phyloP scores from a whole-genome alignment of 768 basidiomycete species.

The Chalciporus pseudorubinellus region DNA sequence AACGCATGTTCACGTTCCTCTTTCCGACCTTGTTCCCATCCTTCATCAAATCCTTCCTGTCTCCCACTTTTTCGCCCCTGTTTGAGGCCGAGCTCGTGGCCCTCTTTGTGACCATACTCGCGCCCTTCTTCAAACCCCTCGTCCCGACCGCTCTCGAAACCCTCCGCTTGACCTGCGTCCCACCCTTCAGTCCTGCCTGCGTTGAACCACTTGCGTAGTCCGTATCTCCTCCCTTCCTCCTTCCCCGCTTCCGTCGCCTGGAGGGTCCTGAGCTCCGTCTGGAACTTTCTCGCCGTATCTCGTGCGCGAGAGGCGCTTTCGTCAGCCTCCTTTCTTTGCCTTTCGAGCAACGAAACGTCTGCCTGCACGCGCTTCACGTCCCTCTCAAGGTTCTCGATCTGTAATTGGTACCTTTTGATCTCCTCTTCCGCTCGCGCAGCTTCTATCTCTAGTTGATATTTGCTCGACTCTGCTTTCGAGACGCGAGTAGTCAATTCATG shows the following conservation, averaged over 20 bases:
- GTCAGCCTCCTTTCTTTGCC: conserved; percentile 40
- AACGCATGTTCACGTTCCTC: conserved; percentile 54
- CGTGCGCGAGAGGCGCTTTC: conserved; percentile 42
- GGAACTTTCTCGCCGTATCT: conserved; percentile 42
- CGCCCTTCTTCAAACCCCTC: conserved; percentile 44
- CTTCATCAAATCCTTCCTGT: conserved; percentile 35
- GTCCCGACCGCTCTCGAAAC: conserved; percentile 43
- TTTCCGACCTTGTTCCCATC: conserved; percentile 38
- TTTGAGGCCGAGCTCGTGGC: conserved; percentile 33
- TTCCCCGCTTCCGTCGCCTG: conserved; percentile 42
- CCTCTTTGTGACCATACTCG: conserved; percentile 37
- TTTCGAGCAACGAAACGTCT: conserved; percentile 34
- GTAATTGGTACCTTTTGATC: conserved; percentile 43
- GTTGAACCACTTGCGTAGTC: conserved; percentile 44
- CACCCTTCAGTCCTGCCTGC: conserved; percentile 45
- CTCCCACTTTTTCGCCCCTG: conserved; percentile 33
- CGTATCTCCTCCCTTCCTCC: conserved; percentile 41
- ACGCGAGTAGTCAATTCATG: conserved; percentile 40
- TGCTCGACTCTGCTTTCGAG: conserved; percentile 41
- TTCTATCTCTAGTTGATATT: conserved; percentile 39
- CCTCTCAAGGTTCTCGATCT: conserved; percentile 45
- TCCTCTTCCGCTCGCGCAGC: conserved; percentile 45
- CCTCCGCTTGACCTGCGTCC: conserved; percentile 45
- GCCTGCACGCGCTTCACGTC: conserved; percentile 39
- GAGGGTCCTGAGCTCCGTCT: conserved; percentile 43